These are phyloP conservation scores for Sugiyamaella japonica DNA, from an alignment of 1,139 yeast species.

Conservation along the genomic window DNA sequence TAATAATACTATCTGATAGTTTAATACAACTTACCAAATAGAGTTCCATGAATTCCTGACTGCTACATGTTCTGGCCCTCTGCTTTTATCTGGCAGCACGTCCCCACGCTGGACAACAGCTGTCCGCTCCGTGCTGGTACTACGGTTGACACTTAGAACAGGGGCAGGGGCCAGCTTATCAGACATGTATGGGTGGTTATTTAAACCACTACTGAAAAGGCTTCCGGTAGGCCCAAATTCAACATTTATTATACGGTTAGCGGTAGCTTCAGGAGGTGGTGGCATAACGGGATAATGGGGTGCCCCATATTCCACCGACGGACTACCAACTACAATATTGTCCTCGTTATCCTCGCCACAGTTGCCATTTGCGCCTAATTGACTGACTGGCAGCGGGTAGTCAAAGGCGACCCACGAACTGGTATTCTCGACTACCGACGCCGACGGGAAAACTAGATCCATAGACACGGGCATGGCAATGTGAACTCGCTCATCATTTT, in stretches of 20 bases:
- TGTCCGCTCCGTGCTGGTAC: conserved; percentile 7
- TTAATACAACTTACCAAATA: too few species aligned
- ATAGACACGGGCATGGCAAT: not conserved
- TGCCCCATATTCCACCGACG: conserved; percentile 22
- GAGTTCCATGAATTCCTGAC: too few species aligned
- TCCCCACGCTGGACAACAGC: conserved; percentile 8
- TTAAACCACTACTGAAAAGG: conserved; percentile 2
- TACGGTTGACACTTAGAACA: conserved; percentile 4
- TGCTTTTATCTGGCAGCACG: not conserved
- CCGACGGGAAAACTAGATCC: conserved; percentile 4
- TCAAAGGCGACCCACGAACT: conserved; percentile 21
- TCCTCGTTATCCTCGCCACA: conserved; percentile 13
- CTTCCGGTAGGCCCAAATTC: conserved; percentile 1
- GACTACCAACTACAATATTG: conserved; percentile 16
- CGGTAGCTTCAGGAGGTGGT: conserved; percentile 12
- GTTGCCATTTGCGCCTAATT: conserved; percentile 11
- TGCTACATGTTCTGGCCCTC: not conserved
- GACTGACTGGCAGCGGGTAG: conserved; percentile 21
- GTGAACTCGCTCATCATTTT: not conserved
- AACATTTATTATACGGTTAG: too few species aligned
- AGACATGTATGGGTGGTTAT: conserved; percentile 7
- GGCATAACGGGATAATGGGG: conserved; percentile 25
- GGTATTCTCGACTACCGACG: conserved; percentile 19
- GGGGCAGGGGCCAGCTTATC: conserved; percentile 3
- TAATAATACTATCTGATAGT: not conserved